phyloP scores from a whole-genome alignment of 164 flowering plant genomes.

The Umbilicus rupestris region DNA sequence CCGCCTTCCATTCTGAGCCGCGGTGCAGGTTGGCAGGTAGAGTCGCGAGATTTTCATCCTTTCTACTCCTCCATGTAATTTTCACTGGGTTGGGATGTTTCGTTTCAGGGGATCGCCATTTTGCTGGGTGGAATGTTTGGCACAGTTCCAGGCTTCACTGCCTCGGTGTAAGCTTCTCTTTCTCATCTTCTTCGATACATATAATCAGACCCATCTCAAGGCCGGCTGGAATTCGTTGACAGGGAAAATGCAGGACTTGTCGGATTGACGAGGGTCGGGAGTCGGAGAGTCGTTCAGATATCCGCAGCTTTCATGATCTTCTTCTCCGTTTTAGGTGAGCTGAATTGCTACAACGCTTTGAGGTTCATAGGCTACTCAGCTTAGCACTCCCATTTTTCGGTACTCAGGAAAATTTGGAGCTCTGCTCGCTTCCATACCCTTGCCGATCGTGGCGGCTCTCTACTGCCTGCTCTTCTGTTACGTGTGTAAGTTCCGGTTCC shows the following conservation, averaged over 20 bases:
- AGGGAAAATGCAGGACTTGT: slow-evolving; percentile 63
- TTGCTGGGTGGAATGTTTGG: slow-evolving; percentile 72
- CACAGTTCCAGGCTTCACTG: slow-evolving; percentile 61
- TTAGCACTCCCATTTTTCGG: background rate
- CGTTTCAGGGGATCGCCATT: slow-evolving; percentile 50
- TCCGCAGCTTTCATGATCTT: slow-evolving; percentile 66
- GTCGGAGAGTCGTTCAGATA: slow-evolving; percentile 54
- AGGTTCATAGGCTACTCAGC: background rate
- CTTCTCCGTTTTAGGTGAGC: slow-evolving; percentile 56
- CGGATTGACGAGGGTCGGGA: slow-evolving; percentile 56
- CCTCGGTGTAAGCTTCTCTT: slow-evolving; percentile 61
- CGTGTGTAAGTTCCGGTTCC: slow-evolving; percentile 33
- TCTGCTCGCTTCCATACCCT: slow-evolving; percentile 54
- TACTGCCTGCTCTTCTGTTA: slow-evolving; percentile 57
- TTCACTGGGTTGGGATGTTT: too few relatives aligned
- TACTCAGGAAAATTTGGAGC: slow-evolving; percentile 65
- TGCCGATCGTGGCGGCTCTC: slow-evolving; percentile 58
- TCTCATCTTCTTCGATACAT: background rate
- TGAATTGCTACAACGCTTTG: background rate
- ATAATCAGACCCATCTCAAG: too few relatives aligned
- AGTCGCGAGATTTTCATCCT: background rate
- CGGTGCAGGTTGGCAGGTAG: slow-evolving; percentile 62
- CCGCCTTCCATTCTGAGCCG: slow-evolving; percentile 60
- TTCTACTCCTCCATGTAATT: background rate
- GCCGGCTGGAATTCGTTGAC: too few relatives aligned